Evolutionary conservation across 306 rosid genomes (phyloP), one percentile per base, ranked within the genome.

Genomic region (Oxytropis ochrocephala): DNA sequence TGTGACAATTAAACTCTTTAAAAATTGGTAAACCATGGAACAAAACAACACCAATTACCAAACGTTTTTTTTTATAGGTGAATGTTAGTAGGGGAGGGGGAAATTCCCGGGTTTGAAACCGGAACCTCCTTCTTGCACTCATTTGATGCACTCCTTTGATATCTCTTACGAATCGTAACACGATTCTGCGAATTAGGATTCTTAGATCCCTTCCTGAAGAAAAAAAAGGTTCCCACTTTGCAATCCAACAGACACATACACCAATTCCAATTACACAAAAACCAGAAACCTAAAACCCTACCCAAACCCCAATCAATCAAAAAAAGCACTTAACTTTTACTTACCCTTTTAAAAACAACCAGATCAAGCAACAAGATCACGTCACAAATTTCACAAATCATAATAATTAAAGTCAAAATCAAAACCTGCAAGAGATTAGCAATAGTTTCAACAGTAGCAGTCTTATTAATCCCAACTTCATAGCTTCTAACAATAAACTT

Each of bases 401-500:
- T n/a, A 7, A 17, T 1, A 60, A 59, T 21, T 2, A 16, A 5
- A 57, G 13, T n/a, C 1, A 29, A 3, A 16, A 33, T 11, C 0
- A 36, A 21, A 24, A 94, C 98, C 98, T 94, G 98, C 75, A 90
- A 79, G 35, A 94, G 87, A 88, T 94, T 94, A 9, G 98, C 98
- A 64, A 94, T 88, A 64, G 97, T 94, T 83, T 94, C 98, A 33
- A 94, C 97, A 21, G 97, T 94, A 9, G 97, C 98, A 51, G 97
- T 94, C 76, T 90, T 94, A 77, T 90, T 90, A 53, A 94, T 87
- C 74, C 98, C 98, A 60, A 90, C 98, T 84, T 94, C 98, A 55
- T 94, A 94, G 80, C 96, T 82, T 75, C 98, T 78, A 48, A 94
- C 96, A 47, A 94, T 87, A 69, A 94, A 94, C 78, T 80, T 88